A percentile compares a stretch with the other conserved stretches of the same genome.
Conservation (phyloP, 2,329 filamentous ascomycete species). For the Pleomassaria siparia region DNA sequence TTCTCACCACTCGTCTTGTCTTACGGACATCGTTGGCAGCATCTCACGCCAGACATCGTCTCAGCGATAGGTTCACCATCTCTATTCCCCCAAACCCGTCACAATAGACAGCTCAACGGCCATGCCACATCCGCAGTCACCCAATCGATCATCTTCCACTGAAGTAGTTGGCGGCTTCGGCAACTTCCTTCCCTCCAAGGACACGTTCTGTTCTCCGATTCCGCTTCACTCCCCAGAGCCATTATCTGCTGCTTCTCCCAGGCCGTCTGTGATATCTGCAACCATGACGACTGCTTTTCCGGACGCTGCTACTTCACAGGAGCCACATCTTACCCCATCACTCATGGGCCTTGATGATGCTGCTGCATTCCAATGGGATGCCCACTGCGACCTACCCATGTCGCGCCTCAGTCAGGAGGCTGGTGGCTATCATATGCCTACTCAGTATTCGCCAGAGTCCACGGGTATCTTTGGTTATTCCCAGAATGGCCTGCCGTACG, state of each 20-base stretch:
- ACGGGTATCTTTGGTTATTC: slow-evolving; percentile 17
- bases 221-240: slow-evolving; percentile 17
- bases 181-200: slow-evolving; percentile 17
- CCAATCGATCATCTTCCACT: slow-evolving; percentile 22
- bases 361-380: slow-evolving; percentile 24
- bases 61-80: slow-evolving; percentile 18
- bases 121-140: slow-evolving; percentile 35
- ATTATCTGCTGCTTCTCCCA: slow-evolving; percentile 15
- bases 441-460: slow-evolving; percentile 11
- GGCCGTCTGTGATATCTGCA: slow-evolving; percentile 12
- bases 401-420: slow-evolving; percentile 14
- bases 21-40: slow-evolving; percentile 34
- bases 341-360: slow-evolving; percentile 19
- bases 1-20: slow-evolving; percentile 27
- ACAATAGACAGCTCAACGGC: slow-evolving; percentile 28
- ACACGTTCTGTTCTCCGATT: slow-evolving; percentile 18
- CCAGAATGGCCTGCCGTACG: slow-evolving; percentile 23
- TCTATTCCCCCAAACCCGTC: slow-evolving; percentile 15
- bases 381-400: slow-evolving; percentile 14
- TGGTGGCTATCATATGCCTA: slow-evolving; percentile 14
- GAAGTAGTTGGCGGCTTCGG: slow-evolving; percentile 22
- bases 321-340: slow-evolving; percentile 7
- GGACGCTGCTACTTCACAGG: slow-evolving; percentile 12
- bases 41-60: slow-evolving; percentile 17
- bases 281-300: slow-evolving; percentile 18